Evolutionary conservation across 2,329 filamentous ascomycete genomes (phyloP), one percentile per base, ranked within the genome.

Genomic region (Neurospora sp.): DNA sequence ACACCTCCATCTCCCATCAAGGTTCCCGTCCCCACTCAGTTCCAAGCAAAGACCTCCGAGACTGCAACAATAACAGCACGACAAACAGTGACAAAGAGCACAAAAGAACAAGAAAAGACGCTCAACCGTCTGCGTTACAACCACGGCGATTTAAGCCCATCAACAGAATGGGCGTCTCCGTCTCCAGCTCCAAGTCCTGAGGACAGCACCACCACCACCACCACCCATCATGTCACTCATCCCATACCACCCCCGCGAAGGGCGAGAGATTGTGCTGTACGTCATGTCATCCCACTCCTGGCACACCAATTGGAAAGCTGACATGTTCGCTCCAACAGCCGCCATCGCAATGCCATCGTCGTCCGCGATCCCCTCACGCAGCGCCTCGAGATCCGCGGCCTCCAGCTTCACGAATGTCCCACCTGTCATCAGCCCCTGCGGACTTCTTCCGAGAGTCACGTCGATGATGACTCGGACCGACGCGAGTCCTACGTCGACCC

Each of bases 271-370:
- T 74, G 92, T 95, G 46, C 84, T 96, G 91, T 94, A 86, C 77
- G 91, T 86, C 75, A 75, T 74, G 68, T 73, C 73, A 68, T 46
- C 57, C 41, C 68, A 57, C 70, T 43, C 62, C 69, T 28, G 28
- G 66, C n/a, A 41, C 23, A 57, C 62, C 66, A 46, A 46, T 33
- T 33, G 28, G 28, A n/a, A 46, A 19, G 10, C 52, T 62, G 23
- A 62, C 52, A 33, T 57, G 46, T 15, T 28, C 23, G 17, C 43
- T 37, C 33, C 40, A 68, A 33, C 76, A 98, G 96, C 68, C 96
- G 95, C 72, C 93, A 97, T 79, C 91, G 92, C 77, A 93, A 97
- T 81, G 91, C 94, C 28, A 89, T 99, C 70, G 96, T 99, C 65
- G 89, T 98, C 43, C 94, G 92, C 77, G 95, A 99, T 81, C 91